These are phyloP conservation scores for Uronychia binucleata DNA, from an alignment of 73 alveolate genomes.

Conservation along the genomic window DNA sequence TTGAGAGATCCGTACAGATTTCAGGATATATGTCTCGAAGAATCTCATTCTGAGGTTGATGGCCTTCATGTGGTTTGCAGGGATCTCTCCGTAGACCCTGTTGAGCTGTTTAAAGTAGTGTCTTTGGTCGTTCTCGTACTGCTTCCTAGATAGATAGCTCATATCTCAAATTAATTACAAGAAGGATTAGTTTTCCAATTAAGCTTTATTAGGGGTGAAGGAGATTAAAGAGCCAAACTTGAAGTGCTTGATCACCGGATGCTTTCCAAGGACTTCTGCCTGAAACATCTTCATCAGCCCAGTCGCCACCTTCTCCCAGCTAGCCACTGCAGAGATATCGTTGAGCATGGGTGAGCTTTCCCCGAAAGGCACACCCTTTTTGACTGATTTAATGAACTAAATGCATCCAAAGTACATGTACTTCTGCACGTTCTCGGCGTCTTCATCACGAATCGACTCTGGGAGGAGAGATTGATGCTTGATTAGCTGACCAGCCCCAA, in stretches of 20 bases:
- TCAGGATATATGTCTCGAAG: slow-evolving; percentile 43
- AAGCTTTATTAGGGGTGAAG: slow-evolving; percentile 41
- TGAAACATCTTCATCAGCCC: slow-evolving; percentile 97
- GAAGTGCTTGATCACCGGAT: slow-evolving; percentile 96
- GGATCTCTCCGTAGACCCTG: slow-evolving; percentile 38
- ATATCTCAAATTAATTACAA: neutral
- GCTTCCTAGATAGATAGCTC: slow-evolving; percentile 3
- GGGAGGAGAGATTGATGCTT: slow-evolving; percentile 82
- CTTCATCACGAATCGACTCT: slow-evolving; percentile 79
- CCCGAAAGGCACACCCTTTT: slow-evolving; percentile 96
- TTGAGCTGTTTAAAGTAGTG: slow-evolving; percentile 46
- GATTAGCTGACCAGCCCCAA: slow-evolving; percentile 95
- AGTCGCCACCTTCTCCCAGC: slow-evolving; percentile 94
- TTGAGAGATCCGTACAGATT: neutral
- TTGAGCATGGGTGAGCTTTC: slow-evolving; percentile 96
- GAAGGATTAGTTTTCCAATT: neutral
- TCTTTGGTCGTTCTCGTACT: neutral
- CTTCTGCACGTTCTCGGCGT: slow-evolving; percentile 71
- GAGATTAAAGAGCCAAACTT: slow-evolving; percentile 88
- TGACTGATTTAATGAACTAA: slow-evolving; percentile 86
- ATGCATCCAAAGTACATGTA: slow-evolving; percentile 94
- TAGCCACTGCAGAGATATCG: slow-evolving; percentile 91
- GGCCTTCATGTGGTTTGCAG: slow-evolving; percentile 40
- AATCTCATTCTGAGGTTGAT: slow-evolving; percentile 39
- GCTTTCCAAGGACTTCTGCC: slow-evolving; percentile 93